Percentiles rank a stretch among this genome's conserved stretches.
Evolutionary conservation across 495 filamentous ascomycete genomes (phyloP).

Genomic region (Chaetomium cochliodes): DNA sequence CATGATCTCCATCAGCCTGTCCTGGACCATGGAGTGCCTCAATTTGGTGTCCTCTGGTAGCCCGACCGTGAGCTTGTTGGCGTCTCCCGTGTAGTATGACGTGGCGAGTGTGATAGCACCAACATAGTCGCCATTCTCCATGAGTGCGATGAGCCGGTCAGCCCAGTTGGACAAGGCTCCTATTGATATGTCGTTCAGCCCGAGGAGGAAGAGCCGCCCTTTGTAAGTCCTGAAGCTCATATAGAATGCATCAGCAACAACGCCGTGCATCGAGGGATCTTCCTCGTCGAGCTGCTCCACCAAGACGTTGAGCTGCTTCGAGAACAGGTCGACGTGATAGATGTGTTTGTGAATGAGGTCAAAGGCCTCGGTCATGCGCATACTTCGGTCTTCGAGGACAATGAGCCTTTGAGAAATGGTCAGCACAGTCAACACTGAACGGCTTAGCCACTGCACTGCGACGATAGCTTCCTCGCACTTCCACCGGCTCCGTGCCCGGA

Average conservation of each 20-base stretch:
- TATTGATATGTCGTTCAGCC: conserved; percentile 84
- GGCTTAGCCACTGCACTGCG: conserved; percentile 92
- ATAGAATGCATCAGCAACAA: conserved; percentile 94
- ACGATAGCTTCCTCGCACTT: conserved; percentile 93
- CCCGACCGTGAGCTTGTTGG: conserved; percentile 88
- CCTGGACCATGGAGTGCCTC: conserved; percentile 78
- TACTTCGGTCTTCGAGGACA: conserved; percentile 83
- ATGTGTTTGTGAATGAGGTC: conserved; percentile 91
- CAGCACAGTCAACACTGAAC: conserved; percentile 85
- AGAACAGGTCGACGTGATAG: conserved; percentile 84
- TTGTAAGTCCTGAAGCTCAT: conserved; percentile 98
- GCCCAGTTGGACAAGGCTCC: conserved; percentile 96
- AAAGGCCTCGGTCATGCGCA: conserved; percentile 89
- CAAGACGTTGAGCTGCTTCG: conserved; percentile 73
- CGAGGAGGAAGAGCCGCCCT: conserved; percentile 85
- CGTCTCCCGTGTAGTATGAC: conserved; percentile 82
- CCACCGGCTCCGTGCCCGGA: conserved; percentile 84
- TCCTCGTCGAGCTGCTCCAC: conserved; percentile 88
- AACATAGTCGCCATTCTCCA: conserved; percentile 94
- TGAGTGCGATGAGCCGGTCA: conserved; percentile 90
- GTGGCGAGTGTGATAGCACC: conserved; percentile 87
- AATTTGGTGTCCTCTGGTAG: conserved; percentile 78
- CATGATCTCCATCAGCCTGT: conserved; percentile 91
- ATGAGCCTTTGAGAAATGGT: conserved; percentile 92
- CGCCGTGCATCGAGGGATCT: conserved; percentile 86